These are phyloP conservation scores for Penicillium cataractarum DNA, from an alignment of 495 filamentous ascomycete species.

Conservation along the genomic window DNA sequence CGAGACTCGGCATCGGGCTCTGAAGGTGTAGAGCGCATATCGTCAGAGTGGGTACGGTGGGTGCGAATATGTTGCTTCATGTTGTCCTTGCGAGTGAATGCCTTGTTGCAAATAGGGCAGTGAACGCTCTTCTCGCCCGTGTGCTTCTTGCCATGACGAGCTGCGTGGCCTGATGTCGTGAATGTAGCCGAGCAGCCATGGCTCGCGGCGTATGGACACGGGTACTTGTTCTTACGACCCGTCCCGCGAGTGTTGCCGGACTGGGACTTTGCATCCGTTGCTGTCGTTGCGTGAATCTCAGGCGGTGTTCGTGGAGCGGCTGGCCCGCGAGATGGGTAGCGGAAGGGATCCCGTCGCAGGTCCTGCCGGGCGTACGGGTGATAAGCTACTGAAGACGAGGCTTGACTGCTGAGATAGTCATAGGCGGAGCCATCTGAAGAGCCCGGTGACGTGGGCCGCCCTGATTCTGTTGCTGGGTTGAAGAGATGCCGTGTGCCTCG, in stretches of 20 bases:
- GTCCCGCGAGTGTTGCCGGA: conserved; percentile 19
- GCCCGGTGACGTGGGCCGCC: conserved; percentile 37
- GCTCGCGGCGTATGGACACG: conserved; percentile 60
- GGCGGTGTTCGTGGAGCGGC: conserved; percentile 28
- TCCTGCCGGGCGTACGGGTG: conserved; percentile 35
- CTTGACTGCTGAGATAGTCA: conserved; percentile 42
- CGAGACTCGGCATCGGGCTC: conserved; percentile 32
- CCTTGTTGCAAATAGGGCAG: conserved; percentile 89
- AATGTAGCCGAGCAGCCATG: conserved; percentile 81
- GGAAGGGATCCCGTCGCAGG: conserved; percentile 23
- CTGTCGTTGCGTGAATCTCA: conserved; percentile 32
- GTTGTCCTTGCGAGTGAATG: conserved; percentile 95
- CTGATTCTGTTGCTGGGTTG: conserved; percentile 34
- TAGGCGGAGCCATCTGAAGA: conserved; percentile 45
- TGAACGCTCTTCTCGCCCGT: conserved; percentile 92
- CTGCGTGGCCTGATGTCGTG: conserved; percentile 94
- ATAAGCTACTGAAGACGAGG: conserved; percentile 24
- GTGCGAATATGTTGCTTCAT: conserved; percentile 98
- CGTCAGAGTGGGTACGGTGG: conserved; percentile 57
- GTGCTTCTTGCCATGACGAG: conserved; percentile 96
- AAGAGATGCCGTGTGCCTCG: conserved; percentile 33
- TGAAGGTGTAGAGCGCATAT: conserved; percentile 33
- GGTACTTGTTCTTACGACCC: conserved; percentile 56
- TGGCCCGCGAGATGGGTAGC: conserved; percentile 25
- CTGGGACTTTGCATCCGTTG: conserved; percentile 33